Base-by-base conservation (phyloP, 2,329 filamentous ascomycete species). In the Hawksworthiomyces lignivorus region DNA sequence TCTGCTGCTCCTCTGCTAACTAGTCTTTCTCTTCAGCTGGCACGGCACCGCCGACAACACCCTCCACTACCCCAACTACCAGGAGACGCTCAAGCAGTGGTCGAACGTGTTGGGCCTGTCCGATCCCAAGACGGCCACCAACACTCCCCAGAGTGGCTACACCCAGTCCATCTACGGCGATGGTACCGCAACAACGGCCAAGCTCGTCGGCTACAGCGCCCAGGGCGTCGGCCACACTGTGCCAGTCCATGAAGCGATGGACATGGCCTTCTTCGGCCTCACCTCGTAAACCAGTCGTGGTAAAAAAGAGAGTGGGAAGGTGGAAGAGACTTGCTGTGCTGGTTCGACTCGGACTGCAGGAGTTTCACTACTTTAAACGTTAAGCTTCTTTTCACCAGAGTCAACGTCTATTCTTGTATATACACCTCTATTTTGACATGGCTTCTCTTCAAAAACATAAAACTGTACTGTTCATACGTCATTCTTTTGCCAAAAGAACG, bases 51-150 rank as follows among this genome's bases (percentile, higher is more conserved):
- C 58, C 9, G 64, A 70, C 47, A 54, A 44, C 48, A 62, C 55
- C 3, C 59, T 69, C 24, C 54, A 54, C 29, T 62, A 60, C 26
- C 54, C 60, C 22, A 64, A 67, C 51, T 61, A 39, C 48, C 54
- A 56, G 41, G 65, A 69, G 51, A 59, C 60, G 14, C 48, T 70
- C 41, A 68, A 69, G 54, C 60, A 70, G 48, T 70, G 67, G 67
- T 63, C 63, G 14, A 61, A 65, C 32, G 68, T 76, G 7, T 58
- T 68, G 18, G 65, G 65, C 9, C 50, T 50, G 18, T 53, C 44
- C 26, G 55, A 49, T 45, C 53, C 51, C 26, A 54, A 58, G 42
- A 57, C 55, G 39, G 48, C 59, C 43, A 39, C 42, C 26, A 54
- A 60, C 46, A 59, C 52, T 15, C 62, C 62, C 2, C 52, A 57